Percentiles rank a stretch among this genome's conserved stretches.
Conservation (phyloP, 352 stramenopile genomes). For the Phytophthora constricta region DNA sequence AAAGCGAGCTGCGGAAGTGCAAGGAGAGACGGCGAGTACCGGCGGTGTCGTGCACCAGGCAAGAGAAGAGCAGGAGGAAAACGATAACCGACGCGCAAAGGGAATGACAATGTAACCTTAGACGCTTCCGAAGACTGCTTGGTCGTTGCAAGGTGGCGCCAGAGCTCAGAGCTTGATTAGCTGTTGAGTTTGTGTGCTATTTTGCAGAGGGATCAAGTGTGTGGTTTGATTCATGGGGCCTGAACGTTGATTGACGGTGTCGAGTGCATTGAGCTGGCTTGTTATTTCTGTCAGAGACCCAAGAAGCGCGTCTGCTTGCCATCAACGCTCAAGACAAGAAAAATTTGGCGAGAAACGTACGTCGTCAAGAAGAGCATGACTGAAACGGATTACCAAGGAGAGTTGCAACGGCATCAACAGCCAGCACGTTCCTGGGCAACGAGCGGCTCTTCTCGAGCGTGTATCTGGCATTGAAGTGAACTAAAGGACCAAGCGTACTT, state of each 20-base stretch:
- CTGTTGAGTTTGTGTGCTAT: not conserved
- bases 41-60: no score
- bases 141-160: not conserved
- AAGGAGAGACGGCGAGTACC: constrained; percentile 13
- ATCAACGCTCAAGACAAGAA: constrained; percentile 26
- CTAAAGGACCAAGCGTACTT: constrained; percentile 5
- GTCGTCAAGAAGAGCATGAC: constrained; percentile 6
- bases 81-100: constrained; percentile 33
- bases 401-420: constrained; percentile 7
- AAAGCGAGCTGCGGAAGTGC: constrained; percentile 11
- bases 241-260: constrained; percentile 2
- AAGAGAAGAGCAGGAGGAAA: constrained; percentile 13
- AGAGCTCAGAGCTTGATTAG: not conserved
- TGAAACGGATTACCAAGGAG: constrained; percentile 31
- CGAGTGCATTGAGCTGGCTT: not conserved
- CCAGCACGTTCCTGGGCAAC: constrained; percentile 10
- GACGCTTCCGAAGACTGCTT: constrained; percentile 34
- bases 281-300: constrained; percentile 28
- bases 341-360: constrained; percentile 34
- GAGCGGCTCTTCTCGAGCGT: constrained; percentile 3
- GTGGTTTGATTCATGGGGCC: constrained; percentile 1
- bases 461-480: constrained; percentile 6
- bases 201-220: constrained; percentile 6
- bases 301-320: not conserved
- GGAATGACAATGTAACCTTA: constrained; percentile 50